Conservation (phyloP, 495 filamentous ascomycete genomes). For the Podospora pseudocomata region DNA sequence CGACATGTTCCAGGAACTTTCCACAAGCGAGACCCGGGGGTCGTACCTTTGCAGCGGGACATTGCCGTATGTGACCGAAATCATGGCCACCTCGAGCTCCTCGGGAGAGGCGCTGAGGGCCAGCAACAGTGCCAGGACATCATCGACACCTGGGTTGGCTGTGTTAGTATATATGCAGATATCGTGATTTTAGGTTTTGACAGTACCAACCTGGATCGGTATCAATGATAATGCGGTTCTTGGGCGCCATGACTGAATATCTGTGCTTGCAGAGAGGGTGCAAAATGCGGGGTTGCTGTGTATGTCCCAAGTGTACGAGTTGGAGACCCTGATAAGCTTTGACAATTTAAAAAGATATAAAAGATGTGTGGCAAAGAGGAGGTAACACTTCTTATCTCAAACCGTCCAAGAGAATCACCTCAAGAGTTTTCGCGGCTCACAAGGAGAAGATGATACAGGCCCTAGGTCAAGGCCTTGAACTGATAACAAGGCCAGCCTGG, state of each 20-base stretch:
- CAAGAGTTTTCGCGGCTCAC: background rate
- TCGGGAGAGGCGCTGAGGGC: constrained; percentile 78
- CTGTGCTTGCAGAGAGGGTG: constrained; percentile 9
- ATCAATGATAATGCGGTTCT: constrained; percentile 84
- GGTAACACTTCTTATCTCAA: background rate
- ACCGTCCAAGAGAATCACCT: background rate
- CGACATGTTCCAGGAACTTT: constrained; percentile 10
- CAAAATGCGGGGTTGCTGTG: constrained; percentile 3
- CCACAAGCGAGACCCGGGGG: constrained; percentile 2
- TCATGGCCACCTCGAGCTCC: constrained; percentile 81
- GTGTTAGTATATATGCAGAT: constrained; percentile 8
- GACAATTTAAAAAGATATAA: background rate
- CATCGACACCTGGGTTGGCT: constrained; percentile 68
- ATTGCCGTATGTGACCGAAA: constrained; percentile 92
- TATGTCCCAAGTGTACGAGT: background rate
- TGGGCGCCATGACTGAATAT: constrained; percentile 47
- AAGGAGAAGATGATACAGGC: background rate
- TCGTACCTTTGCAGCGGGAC: constrained; percentile 69
- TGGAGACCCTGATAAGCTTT: background rate
- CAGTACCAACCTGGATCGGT: constrained; percentile 69
- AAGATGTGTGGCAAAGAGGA: background rate
- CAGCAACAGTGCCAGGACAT: constrained; percentile 78
- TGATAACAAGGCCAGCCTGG: background rate
- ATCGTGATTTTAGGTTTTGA: background rate
- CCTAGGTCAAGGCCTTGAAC: background rate